These are phyloP conservation scores for rapeseed (Brassica napus) DNA, from an alignment of 345 rosid species.

Conservation along the genomic window Da-Ae NC_063448.1:2460501-2461000, in stretches of 20 bases:
- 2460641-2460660: slow-evolving; percentile 50
- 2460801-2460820: too few species aligned
- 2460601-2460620: slow-evolving; percentile 94
- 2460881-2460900: too few species aligned
- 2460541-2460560: slow-evolving; percentile 91
- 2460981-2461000: slow-evolving; percentile 59
- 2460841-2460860: too few species aligned
- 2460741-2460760: too few species aligned
- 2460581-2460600: slow-evolving; percentile 67
- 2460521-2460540: background rate
- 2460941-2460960: slow-evolving; percentile 61
- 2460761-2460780: too few species aligned
- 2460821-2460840: too few species aligned
- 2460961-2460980: slow-evolving; percentile 72
- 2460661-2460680: background rate
- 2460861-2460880: too few species aligned
- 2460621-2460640: slow-evolving; percentile 78
- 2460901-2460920: slow-evolving; percentile 15
- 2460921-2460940: slow-evolving; percentile 51
- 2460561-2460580: slow-evolving; percentile 86
- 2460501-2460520: background rate
- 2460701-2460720: too few species aligned
- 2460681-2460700: background rate
- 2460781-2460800: too few species aligned
- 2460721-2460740: too few species aligned